Conservation (phyloP, 2,329 filamentous ascomycete genomes). For the Cordyceps militaris region DNA sequence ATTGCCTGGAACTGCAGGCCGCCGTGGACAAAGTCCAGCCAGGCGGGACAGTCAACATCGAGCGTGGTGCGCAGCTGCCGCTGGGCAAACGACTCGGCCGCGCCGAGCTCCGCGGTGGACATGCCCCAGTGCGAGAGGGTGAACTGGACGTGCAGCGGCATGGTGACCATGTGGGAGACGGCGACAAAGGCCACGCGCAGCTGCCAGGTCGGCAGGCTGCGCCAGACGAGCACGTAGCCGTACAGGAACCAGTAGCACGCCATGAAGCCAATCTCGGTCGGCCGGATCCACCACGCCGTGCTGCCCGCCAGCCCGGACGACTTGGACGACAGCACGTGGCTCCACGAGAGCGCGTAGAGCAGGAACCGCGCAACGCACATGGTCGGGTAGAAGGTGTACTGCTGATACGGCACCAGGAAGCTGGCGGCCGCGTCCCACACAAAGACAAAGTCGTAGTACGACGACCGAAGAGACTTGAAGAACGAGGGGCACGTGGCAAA, state of each 20-base stretch:
- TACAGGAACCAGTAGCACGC: constrained; percentile 60
- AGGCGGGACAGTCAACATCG: constrained; percentile 65
- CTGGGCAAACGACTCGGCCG: constrained; percentile 60
- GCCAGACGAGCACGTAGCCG: constrained; percentile 58
- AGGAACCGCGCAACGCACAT: constrained; percentile 66
- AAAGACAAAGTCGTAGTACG: constrained; percentile 60
- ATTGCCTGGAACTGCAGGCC: constrained; percentile 67
- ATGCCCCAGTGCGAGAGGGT: constrained; percentile 68
- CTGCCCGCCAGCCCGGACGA: constrained; percentile 48
- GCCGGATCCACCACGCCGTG: constrained; percentile 61
- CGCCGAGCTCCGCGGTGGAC: constrained; percentile 58
- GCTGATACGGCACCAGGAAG: constrained; percentile 52
- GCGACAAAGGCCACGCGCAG: constrained; percentile 55
- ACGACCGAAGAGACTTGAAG: constrained; percentile 55
- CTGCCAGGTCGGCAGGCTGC: constrained; percentile 49
- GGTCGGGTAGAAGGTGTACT: constrained; percentile 62
- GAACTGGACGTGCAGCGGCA: constrained; percentile 65
- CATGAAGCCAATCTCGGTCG: constrained; percentile 57
- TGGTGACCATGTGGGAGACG: constrained; percentile 57
- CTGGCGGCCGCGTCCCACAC: constrained; percentile 55
- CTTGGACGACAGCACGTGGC: constrained; percentile 53
- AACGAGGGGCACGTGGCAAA: constrained; percentile 62
- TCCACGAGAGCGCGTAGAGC: constrained; percentile 60
- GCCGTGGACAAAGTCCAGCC: constrained; percentile 67
- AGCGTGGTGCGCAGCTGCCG: constrained; percentile 65